Percentiles rank a stretch among this genome's conserved stretches.
These are phyloP conservation scores for Leccinum subrobustum DNA, from an alignment of 1,284 basidiomycete genomes.

Conservation along the genomic window DNA sequence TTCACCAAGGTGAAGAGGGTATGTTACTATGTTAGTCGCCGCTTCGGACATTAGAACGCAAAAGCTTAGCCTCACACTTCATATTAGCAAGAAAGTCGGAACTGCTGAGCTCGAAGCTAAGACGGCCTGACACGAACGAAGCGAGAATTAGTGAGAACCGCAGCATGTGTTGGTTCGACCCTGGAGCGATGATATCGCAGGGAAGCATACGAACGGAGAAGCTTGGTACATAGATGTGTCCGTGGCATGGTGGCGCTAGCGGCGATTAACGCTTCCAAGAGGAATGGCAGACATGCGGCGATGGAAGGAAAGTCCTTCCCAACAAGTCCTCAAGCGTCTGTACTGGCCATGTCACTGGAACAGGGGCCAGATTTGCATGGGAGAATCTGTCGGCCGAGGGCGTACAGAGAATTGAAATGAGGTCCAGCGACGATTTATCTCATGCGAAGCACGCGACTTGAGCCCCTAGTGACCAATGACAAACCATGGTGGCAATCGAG, in stretches of 20 bases:
- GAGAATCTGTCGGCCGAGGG: conserved; percentile 17
- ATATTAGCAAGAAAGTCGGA: conserved; percentile 2
- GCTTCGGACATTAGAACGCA: background rate
- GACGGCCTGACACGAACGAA: conserved; percentile 20
- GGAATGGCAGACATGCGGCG: conserved; percentile 27
- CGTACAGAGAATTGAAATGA: conserved; percentile 3
- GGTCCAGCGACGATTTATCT: conserved; percentile 11
- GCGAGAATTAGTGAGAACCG: conserved; percentile 12
- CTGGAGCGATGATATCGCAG: conserved; percentile 31
- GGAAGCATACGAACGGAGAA: conserved; percentile 28
- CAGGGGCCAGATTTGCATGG: conserved; percentile 28
- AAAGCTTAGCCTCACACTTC: conserved; percentile 1
- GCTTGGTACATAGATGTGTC: conserved; percentile 20
- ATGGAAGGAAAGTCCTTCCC: conserved; percentile 24
- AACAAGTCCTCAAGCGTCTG: conserved; percentile 10
- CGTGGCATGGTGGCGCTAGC: conserved; percentile 30
- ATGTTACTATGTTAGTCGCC: background rate
- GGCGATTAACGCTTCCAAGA: conserved; percentile 35
- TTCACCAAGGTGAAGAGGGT: background rate
- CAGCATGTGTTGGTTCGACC: conserved; percentile 14
- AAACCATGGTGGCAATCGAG: conserved; percentile 12
- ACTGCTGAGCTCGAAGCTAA: conserved; percentile 5
- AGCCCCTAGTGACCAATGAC: conserved; percentile 17
- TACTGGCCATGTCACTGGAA: conserved; percentile 8
- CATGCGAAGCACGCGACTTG: conserved; percentile 22